phyloP scores from a whole-genome alignment of 2,329 filamentous ascomycete species.

The Lachnellula arida region DNA sequence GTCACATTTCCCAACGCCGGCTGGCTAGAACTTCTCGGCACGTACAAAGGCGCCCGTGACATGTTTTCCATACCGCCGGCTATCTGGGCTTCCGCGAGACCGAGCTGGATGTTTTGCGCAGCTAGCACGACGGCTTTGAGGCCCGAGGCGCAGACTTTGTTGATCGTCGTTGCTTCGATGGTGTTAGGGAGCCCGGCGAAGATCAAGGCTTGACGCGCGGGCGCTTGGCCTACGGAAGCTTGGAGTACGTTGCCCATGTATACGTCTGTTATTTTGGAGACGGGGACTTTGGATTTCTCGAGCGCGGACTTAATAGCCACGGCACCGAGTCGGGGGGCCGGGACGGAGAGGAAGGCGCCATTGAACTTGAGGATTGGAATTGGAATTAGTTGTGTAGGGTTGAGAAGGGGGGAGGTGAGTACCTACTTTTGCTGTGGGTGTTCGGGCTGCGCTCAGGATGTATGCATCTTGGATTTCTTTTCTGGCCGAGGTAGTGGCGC shows the following conservation, averaged over 20 bases:
- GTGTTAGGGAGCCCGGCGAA: constrained; percentile 79
- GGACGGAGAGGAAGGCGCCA: constrained; percentile 76
- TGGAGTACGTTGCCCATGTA: constrained; percentile 98
- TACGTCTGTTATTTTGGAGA: constrained; percentile 79
- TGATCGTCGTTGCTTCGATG: constrained; percentile 87
- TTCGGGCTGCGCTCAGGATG: constrained; percentile 85
- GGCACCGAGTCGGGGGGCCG: constrained; percentile 84
- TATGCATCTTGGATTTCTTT: constrained; percentile 86
- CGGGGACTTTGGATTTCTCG: constrained; percentile 76
- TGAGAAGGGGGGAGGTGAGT: background rate
- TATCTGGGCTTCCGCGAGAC: constrained; percentile 79
- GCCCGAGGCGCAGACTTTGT: constrained; percentile 96
- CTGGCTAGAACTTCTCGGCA: constrained; percentile 74
- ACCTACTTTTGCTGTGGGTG: constrained; percentile 78
- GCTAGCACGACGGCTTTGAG: constrained; percentile 88
- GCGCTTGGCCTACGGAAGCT: constrained; percentile 79
- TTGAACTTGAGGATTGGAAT: constrained; percentile 66
- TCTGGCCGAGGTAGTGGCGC: constrained; percentile 40
- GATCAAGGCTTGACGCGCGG: constrained; percentile 84
- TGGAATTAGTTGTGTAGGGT: background rate
- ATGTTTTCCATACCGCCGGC: constrained; percentile 99
- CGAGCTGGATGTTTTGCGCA: constrained; percentile 91
- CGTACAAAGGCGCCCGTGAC: constrained; percentile 88
- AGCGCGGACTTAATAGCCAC: constrained; percentile 89
- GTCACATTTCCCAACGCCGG: constrained; percentile 83